These are phyloP conservation scores for Colletotrichum viniferum DNA, from an alignment of 2,329 filamentous ascomycete species.

Conservation along the genomic window DNA sequence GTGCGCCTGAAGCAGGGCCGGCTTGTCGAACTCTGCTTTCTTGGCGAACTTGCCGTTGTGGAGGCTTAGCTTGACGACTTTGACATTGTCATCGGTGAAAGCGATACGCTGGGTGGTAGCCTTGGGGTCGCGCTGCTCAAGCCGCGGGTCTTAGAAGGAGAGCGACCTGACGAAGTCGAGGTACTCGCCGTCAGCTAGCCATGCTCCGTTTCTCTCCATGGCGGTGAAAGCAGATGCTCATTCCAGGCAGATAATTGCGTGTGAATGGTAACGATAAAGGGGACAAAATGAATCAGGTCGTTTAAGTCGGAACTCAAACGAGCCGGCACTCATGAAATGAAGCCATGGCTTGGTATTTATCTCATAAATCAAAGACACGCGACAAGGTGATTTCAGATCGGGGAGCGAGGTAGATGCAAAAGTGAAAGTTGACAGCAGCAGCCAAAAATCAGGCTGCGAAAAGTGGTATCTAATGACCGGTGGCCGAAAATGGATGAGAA, in stretches of 20 bases:
- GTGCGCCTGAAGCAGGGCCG: not conserved
- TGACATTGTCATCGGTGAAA: slow-evolving; percentile 17
- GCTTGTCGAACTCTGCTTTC: slow-evolving; percentile 11
- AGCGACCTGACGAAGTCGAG: slow-evolving; percentile 15
- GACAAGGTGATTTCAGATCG: not conserved
- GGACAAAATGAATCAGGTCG: not conserved
- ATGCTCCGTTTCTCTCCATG: slow-evolving; percentile 10
- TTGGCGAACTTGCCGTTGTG: slow-evolving; percentile 9
- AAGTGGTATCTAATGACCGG: not conserved
- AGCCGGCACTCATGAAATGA: not conserved
- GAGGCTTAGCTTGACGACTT: slow-evolving; percentile 21
- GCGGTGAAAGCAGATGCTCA: not conserved
- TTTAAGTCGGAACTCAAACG: not conserved
- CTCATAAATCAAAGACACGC: not conserved
- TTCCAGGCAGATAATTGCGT: not conserved
- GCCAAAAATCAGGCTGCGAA: not conserved
- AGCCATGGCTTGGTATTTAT: not conserved
- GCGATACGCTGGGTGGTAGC: slow-evolving; percentile 20
- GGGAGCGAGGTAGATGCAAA: not conserved
- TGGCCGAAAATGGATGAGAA: not conserved
- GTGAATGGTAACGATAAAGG: not conserved
- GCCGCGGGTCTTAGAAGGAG: slow-evolving; percentile 22
- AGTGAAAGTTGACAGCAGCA: not conserved
- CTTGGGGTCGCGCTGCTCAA: slow-evolving; percentile 25
- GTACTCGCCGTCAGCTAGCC: slow-evolving; percentile 19